Conservation (phyloP, 768 basidiomycete genomes). For the Boletus barrowsii region DNA sequence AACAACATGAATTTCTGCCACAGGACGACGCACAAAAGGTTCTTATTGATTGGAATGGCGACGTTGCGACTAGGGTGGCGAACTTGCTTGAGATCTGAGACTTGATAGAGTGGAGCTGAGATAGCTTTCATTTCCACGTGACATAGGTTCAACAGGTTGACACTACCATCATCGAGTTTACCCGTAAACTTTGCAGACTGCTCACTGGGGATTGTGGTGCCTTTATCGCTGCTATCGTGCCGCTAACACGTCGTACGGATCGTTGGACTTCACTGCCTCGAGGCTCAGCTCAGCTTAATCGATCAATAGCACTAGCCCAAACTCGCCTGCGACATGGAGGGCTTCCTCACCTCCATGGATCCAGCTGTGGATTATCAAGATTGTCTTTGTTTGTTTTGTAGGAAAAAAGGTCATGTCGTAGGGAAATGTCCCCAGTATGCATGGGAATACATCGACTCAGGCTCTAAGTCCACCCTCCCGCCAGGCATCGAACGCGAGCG, state of each 20-base stretch:
- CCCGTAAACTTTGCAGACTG: too few species aligned
- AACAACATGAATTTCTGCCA: not conserved
- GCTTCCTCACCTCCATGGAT: not conserved
- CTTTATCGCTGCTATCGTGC: conserved; percentile 3
- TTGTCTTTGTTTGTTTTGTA: conserved; percentile 12
- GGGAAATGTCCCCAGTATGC: not conserved
- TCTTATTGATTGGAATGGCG: too few species aligned
- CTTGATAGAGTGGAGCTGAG: not conserved
- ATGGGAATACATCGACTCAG: not conserved
- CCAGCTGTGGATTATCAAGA: not conserved
- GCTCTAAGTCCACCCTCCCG: not conserved
- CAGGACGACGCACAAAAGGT: not conserved
- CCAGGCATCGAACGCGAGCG: not conserved
- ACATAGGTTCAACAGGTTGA: too few species aligned
- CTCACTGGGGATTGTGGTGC: conserved; percentile 20
- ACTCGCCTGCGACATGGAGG: not conserved
- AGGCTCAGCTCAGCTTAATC: not conserved
- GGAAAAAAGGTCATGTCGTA: conserved; percentile 7
- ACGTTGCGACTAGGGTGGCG: not conserved
- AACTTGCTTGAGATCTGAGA: not conserved
- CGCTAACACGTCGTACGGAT: not conserved
- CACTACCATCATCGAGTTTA: too few species aligned
- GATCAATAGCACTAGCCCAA: not conserved
- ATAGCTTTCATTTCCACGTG: too few species aligned
- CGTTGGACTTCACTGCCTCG: too few species aligned